phyloP scores from a whole-genome alignment of 306 rosid species.

The Trifolium dubium region DNA sequence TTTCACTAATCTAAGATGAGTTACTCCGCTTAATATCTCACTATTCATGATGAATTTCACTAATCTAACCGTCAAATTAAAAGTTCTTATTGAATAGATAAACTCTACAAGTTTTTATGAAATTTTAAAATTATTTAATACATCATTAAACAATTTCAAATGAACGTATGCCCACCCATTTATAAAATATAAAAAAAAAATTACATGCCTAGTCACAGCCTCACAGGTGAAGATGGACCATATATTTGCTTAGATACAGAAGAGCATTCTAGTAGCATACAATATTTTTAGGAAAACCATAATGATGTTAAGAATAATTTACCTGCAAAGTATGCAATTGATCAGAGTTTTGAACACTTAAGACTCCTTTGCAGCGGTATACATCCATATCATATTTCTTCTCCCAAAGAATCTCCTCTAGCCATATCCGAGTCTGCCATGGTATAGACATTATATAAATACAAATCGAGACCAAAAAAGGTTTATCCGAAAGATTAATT shows the following conservation, averaged over 20 bases:
- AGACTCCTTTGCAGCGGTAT: conserved; percentile 91
- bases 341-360: conserved; percentile 64
- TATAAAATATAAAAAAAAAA: too few relatives aligned
- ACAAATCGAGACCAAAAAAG: conserved; percentile 16
- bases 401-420: conserved; percentile 98
- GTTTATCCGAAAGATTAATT: conserved; percentile 22
- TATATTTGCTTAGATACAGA: conserved; percentile 13
- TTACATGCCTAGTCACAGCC: neutral
- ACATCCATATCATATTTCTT: conserved; percentile 90
- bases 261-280: neutral
- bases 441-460: conserved; percentile 22
- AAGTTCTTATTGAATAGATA: too few relatives aligned
- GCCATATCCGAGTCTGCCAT: conserved; percentile 74
- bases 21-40: too few relatives aligned
- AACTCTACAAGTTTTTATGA: too few relatives aligned
- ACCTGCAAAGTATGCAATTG: conserved; percentile 93
- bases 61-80: too few relatives aligned
- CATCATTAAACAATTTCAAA: too few relatives aligned
- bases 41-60: too few relatives aligned
- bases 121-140: too few relatives aligned
- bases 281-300: conserved; percentile 24
- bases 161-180: too few relatives aligned
- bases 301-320: conserved; percentile 19
- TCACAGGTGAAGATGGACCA: conserved; percentile 10
- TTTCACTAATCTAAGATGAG: too few relatives aligned